Percentiles rank a stretch among this genome's conserved stretches.
Conservation (phyloP, 192 early-diverging fungal species). For the Coemansia nantahalensis region DNA sequence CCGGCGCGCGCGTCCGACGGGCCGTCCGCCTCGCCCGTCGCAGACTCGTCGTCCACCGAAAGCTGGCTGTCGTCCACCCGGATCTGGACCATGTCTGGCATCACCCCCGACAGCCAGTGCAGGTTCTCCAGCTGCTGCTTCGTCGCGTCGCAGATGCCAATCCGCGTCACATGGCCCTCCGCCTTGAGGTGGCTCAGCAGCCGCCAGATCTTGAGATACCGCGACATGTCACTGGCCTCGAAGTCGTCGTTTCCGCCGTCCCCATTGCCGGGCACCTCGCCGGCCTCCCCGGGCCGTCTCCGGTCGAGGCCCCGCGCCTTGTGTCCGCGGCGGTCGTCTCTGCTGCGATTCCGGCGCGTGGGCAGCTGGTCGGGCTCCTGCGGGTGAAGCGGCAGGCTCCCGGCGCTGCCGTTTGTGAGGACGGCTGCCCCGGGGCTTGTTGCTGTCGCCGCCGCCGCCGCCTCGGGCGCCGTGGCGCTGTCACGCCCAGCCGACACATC, state of each 20-base stretch:
- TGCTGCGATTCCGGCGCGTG: no score
- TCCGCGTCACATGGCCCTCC: conserved; percentile 28
- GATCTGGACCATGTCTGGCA: conserved; percentile 48
- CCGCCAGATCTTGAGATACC: conserved; percentile 43
- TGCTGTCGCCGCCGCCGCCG: conserved; percentile 6
- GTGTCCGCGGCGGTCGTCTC: background rate
- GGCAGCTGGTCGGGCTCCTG: no score
- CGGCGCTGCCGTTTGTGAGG: no score
- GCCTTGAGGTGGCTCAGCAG: conserved; percentile 13
- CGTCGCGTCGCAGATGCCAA: conserved; percentile 39
- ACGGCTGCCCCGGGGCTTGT: background rate
- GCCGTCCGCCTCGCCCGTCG: background rate
- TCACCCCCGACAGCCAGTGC: conserved; percentile 14
- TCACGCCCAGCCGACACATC: no score
- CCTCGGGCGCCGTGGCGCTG: no score
- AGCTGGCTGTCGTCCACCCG: conserved; percentile 7
- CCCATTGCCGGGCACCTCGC: no score
- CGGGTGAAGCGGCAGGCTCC: no score
- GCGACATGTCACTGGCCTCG: conserved; percentile 19
- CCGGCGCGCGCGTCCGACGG: no score
- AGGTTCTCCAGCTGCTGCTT: conserved; percentile 32
- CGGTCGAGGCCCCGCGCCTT: no score
- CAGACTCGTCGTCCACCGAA: background rate
- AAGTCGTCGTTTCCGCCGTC: background rate
- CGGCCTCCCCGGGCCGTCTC: no score